Percentiles rank a stretch among this genome's conserved stretches.
Evolutionary conservation across 208 protist genomes (phyloP).

Genomic region (Trypanosoma lewisi): DNA sequence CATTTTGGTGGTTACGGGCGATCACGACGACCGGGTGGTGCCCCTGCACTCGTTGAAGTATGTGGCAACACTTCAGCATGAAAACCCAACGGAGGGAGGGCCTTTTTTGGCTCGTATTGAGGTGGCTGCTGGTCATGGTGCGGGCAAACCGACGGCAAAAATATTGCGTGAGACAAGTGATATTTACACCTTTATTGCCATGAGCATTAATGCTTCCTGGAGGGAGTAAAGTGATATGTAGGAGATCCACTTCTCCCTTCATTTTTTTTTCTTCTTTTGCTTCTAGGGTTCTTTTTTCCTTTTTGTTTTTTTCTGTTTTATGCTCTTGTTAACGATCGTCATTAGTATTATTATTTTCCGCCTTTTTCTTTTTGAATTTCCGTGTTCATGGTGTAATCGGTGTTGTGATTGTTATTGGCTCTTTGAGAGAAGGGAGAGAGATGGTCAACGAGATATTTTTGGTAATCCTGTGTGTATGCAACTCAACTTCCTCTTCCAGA

Average conservation of each 20-base stretch:
- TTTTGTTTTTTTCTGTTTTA: not conserved
- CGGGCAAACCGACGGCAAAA: constrained; percentile 92
- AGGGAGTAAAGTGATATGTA: constrained; percentile 43
- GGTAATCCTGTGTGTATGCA: too few relatives aligned
- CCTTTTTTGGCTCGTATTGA: constrained; percentile 88
- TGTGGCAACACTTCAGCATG: constrained; percentile 90
- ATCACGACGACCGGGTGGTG: constrained; percentile 96
- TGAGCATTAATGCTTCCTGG: constrained; percentile 72
- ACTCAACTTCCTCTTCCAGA: too few relatives aligned
- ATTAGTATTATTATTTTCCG: too few relatives aligned
- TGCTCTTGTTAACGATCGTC: too few relatives aligned
- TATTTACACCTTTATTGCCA: constrained; percentile 93
- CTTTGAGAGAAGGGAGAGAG: too few relatives aligned
- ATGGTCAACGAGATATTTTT: too few relatives aligned
- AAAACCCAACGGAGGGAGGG: constrained; percentile 53
- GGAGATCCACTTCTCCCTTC: too few relatives aligned
- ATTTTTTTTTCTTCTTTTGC: constrained; percentile 4
- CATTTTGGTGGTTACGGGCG: constrained; percentile 89
- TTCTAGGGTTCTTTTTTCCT: not conserved
- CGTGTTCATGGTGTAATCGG: too few relatives aligned
- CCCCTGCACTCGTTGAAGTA: constrained; percentile 97
- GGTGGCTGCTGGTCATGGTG: constrained; percentile 84
- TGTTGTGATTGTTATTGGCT: too few relatives aligned
- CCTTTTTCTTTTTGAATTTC: too few relatives aligned
- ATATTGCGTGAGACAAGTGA: constrained; percentile 83